These are phyloP conservation scores for Cryptococcus maquisensis DNA, from an alignment of 1,284 basidiomycete species.

Conservation along the genomic window DNA sequence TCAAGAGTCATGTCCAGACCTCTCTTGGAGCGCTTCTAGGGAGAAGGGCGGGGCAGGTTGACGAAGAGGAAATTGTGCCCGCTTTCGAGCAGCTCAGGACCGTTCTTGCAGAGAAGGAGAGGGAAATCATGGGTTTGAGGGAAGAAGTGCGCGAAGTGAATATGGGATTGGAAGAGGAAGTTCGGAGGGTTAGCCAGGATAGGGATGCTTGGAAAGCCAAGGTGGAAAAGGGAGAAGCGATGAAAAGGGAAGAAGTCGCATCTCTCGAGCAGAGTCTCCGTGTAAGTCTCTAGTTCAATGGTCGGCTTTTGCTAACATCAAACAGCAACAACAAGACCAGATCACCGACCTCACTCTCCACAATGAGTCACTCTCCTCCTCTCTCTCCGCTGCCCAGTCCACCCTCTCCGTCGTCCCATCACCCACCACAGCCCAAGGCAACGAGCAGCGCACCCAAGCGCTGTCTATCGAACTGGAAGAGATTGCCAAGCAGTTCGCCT, in stretches of 20 bases:
- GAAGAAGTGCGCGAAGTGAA: slow-evolving; percentile 51
- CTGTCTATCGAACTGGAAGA: slow-evolving; percentile 54
- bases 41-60: slow-evolving; percentile 15
- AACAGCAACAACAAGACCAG: slow-evolving; percentile 40
- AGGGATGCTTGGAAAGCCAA: slow-evolving; percentile 56
- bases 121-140: slow-evolving; percentile 19
- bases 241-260: slow-evolving; percentile 50
- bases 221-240: slow-evolving; percentile 55
- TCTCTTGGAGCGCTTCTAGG: slow-evolving; percentile 40
- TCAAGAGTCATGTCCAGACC: slow-evolving; percentile 36
- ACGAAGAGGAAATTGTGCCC: slow-evolving; percentile 17
- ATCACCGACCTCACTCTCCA: slow-evolving; percentile 34
- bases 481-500: slow-evolving; percentile 62
- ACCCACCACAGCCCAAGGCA: slow-evolving; percentile 21
- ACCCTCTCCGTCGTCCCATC: slow-evolving; percentile 19
- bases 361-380: slow-evolving; percentile 34
- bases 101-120: neutral
- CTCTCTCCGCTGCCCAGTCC: slow-evolving; percentile 31
- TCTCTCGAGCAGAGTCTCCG: slow-evolving; percentile 55
- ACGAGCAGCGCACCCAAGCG: slow-evolving; percentile 25
- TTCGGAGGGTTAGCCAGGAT: slow-evolving; percentile 58
- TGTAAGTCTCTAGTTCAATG: slow-evolving; percentile 40
- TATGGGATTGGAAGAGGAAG: slow-evolving; percentile 56
- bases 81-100: neutral
- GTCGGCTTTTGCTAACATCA: slow-evolving; percentile 1